phyloP scores from a whole-genome alignment of 2,329 filamentous ascomycete species.

The Aspergillus brunneoviolaceus region DNA sequence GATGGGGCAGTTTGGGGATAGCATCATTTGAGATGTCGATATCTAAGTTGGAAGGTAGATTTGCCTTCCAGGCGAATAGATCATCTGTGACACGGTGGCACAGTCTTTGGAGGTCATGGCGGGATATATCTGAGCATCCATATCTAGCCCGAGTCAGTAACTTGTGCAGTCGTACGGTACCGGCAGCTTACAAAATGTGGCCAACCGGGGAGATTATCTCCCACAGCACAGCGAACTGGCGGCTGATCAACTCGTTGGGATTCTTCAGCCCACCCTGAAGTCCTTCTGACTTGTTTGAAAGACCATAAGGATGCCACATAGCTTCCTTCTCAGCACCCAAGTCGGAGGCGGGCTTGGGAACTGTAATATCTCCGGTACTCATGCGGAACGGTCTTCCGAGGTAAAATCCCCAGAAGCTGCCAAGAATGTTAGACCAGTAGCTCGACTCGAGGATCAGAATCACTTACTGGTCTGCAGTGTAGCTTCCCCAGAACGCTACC shows the following conservation, averaged over 20 bases:
- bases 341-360: conserved; percentile 28
- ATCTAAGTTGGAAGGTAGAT: conserved; percentile 38
- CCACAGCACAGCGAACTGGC: conserved; percentile 35
- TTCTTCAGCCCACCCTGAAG: conserved; percentile 23
- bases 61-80: conserved; percentile 44
- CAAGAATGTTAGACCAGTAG: not conserved
- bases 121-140: conserved; percentile 39
- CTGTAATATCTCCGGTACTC: conserved; percentile 36
- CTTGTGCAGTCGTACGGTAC: not conserved
- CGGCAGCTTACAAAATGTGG: conserved; percentile 38
- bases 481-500: conserved; percentile 18
- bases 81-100: conserved; percentile 38
- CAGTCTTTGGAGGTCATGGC: conserved; percentile 39
- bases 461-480: conserved; percentile 17
- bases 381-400: conserved; percentile 39
- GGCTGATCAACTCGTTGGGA: conserved; percentile 3
- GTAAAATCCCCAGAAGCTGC: conserved; percentile 31
- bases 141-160: conserved; percentile 28
- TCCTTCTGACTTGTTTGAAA: conserved; percentile 13
- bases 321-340: conserved; percentile 13
- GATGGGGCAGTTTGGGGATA: conserved; percentile 38
- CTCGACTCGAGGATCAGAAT: not conserved
- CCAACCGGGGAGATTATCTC: conserved; percentile 46
- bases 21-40: conserved; percentile 36
- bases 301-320: conserved; percentile 26